Evolutionary conservation across 768 basidiomycete genomes (phyloP).

Genomic region (Xerocomellus chrysenteron): DNA sequence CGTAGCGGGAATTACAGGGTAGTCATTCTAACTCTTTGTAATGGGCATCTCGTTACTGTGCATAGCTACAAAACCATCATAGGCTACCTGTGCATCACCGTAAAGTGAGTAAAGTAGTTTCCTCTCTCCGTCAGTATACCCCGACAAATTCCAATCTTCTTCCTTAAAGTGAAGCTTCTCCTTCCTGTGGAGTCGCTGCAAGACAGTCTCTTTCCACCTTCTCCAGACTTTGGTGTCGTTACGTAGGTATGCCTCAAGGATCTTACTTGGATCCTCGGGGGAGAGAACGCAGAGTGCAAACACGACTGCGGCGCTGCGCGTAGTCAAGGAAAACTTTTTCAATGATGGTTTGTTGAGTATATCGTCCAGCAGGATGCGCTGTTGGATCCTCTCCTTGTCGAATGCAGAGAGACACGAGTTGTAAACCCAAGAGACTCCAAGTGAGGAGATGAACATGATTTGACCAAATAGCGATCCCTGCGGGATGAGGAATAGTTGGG

Average conservation of each 20-base stretch:
- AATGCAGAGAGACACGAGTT: conserved; percentile 29
- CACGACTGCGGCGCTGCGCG: conserved; percentile 4
- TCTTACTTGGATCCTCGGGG: conserved; percentile 6
- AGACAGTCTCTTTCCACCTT: conserved; percentile 4
- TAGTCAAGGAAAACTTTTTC: conserved; percentile 1
- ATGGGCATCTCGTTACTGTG: background rate
- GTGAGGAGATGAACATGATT: conserved; percentile 27
- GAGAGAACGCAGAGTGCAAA: conserved; percentile 4
- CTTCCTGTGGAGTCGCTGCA: background rate
- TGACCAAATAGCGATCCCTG: conserved; percentile 31
- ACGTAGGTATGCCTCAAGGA: conserved; percentile 7
- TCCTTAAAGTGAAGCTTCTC: background rate
- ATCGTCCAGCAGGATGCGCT: background rate
- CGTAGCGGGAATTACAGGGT: no score
- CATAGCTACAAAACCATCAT: background rate
- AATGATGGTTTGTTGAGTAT: background rate
- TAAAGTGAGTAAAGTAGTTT: conserved; percentile 2
- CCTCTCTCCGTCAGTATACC: background rate
- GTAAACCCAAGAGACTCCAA: conserved; percentile 29
- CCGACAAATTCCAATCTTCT: conserved; percentile 1
- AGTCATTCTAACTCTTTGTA: background rate
- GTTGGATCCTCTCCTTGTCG: conserved; percentile 28
- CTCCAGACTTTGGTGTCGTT: conserved; percentile 11
- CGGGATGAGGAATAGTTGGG: conserved; percentile 30
- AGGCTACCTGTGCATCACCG: background rate